Evolutionary conservation across 2,329 filamentous ascomycete species (phyloP), one percentile per base, ranked within the genome.

Genomic region (Clarireedia monteithiana): DNA sequence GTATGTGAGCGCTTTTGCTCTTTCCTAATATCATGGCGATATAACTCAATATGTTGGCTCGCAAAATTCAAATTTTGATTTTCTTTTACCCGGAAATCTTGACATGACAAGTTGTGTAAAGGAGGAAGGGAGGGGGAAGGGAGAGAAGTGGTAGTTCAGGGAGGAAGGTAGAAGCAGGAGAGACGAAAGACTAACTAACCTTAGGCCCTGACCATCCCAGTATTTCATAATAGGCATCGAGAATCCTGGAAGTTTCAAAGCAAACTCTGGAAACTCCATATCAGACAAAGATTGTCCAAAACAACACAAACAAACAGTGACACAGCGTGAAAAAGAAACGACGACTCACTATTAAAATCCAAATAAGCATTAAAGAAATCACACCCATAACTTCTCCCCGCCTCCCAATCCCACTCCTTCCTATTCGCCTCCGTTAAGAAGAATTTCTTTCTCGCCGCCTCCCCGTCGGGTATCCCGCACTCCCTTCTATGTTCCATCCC

Each of bases 291-390:
- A 6, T 20, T 14, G 12, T 15, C 17, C 7, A 36, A 10, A 30
- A 48, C 1, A 15, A 12, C 12, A 48, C 14, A 7, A 9, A 36
- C 6, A 7, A n/a, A 5, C 5, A 48, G 30, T 12, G n/a, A 6
- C n/a, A 36, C 12, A 23, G 36, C 40, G 6, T n/a, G 7, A 23
- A 23, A 20, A 10, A 36, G 34, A 51, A 34, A 4, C 48, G 52
- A 67, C 69, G 52, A 67, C 69, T 53, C 62, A 82, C 80, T 80
- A 66, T 84, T 86, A 69, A 97, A 96, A 71, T 95, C 90, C 47
- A 99, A 72, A 71, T 95, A 96, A 1, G 88, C 87, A 69, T 97
- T 97, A 71, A 86, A 95, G 71, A 99, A 97, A 69, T 88, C 85
- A 60, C 77, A 79, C 58, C 76, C 72, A 71, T 88, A 88, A 56